These are phyloP conservation scores for Penicillium sp. DNA, from an alignment of 2,329 filamentous ascomycete species.

Conservation along the genomic window DNA sequence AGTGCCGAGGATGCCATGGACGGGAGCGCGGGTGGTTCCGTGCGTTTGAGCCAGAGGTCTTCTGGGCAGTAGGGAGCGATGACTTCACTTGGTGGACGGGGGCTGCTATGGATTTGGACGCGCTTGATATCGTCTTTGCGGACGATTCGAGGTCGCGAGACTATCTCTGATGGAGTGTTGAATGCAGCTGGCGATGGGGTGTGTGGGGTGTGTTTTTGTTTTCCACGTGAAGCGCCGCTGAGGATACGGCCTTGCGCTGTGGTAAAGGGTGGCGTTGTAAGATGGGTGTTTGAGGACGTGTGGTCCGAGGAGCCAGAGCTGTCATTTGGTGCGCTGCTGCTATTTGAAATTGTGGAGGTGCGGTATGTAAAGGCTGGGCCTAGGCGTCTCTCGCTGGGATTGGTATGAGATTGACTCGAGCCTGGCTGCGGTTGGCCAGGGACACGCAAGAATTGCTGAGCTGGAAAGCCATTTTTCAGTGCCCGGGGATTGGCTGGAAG, in stretches of 20 bases:
- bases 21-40: slow-evolving; percentile 1
- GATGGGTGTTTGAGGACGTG: slow-evolving; percentile 5
- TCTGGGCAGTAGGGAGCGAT: slow-evolving; percentile 27
- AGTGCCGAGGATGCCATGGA: slow-evolving; percentile 4
- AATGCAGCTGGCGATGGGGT: slow-evolving; percentile 8
- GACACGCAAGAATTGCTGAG: slow-evolving; percentile 12
- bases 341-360: slow-evolving; percentile 9
- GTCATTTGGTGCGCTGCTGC: slow-evolving; percentile 9
- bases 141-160: slow-evolving; percentile 31
- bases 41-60: slow-evolving; percentile 26
- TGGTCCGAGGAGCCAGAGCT: slow-evolving; percentile 6
- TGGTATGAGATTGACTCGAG: neutral
- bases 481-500: slow-evolving; percentile 36
- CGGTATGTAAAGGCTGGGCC: slow-evolving; percentile 6
- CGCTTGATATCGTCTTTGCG: slow-evolving; percentile 30
- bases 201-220: slow-evolving; percentile 16
- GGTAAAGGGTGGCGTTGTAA: slow-evolving; percentile 6
- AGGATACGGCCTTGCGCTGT: slow-evolving; percentile 4
- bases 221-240: slow-evolving; percentile 1
- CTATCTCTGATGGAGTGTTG: slow-evolving; percentile 25
- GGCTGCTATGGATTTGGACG: slow-evolving; percentile 28
- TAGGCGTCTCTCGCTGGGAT: neutral
- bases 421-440: slow-evolving; percentile 6
- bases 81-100: slow-evolving; percentile 22
- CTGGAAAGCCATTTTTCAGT: slow-evolving; percentile 26